Evolutionary conservation across 2,329 filamentous ascomycete species (phyloP).

Genomic region (Pseudodiploospora longispora): DNA sequence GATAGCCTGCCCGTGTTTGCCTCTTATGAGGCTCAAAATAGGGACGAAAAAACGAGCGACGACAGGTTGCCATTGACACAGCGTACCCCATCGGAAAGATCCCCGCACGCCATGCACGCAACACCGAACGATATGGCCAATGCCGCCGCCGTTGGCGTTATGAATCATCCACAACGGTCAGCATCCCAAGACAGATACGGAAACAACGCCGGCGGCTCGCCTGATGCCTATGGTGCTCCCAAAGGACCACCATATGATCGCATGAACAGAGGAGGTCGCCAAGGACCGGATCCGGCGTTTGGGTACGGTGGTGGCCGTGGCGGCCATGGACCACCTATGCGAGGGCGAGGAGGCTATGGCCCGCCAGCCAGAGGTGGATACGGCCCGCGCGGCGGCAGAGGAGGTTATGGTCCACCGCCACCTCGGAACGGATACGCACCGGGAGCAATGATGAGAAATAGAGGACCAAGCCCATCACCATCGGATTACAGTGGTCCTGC

Average conservation of each 20-base stretch:
- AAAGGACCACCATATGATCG: conserved; percentile 39
- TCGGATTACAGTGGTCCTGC: conserved; percentile 32
- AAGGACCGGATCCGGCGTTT: conserved; percentile 24
- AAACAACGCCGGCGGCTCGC: conserved; percentile 40
- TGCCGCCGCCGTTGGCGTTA: conserved; percentile 14
- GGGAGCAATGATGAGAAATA: conserved; percentile 18
- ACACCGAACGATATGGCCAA: conserved; percentile 30
- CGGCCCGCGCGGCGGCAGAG: conserved; percentile 29
- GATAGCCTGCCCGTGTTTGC: conserved; percentile 49
- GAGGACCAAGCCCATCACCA: conserved; percentile 20
- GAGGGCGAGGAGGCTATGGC: conserved; percentile 37
- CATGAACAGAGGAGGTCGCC: conserved; percentile 47
- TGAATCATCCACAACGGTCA: conserved; percentile 29
- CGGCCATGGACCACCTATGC: conserved; percentile 33
- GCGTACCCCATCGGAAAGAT: conserved; percentile 52
- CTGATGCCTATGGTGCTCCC: conserved; percentile 39
- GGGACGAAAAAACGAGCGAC: conserved; percentile 54
- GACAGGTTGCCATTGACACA: conserved; percentile 65
- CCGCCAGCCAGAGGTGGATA: conserved; percentile 35
- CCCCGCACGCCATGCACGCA: conserved; percentile 37
- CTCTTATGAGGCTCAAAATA: conserved; percentile 60
- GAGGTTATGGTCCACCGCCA: conserved; percentile 21
- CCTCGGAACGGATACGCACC: conserved; percentile 23
- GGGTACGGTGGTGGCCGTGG: conserved; percentile 39
- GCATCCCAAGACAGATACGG: conserved; percentile 56